Percentiles rank a stretch among this genome's conserved stretches.
These are phyloP conservation scores for Phialocephala subalpina DNA, from an alignment of 2,329 filamentous ascomycete genomes.

Conservation along the genomic window DNA sequence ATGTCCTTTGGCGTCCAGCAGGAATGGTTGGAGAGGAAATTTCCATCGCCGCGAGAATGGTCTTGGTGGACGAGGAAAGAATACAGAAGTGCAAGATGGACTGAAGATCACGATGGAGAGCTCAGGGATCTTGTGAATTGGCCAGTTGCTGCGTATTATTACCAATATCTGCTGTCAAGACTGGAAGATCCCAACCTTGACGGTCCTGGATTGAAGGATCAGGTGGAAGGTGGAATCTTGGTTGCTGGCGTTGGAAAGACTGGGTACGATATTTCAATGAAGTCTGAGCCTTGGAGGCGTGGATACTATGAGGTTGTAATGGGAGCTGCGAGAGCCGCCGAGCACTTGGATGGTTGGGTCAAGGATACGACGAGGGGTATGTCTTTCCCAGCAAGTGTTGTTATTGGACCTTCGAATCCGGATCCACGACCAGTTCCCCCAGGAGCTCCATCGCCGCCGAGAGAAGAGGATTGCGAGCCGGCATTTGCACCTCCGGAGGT, in stretches of 20 bases:
- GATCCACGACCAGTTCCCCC: slow-evolving; percentile 76
- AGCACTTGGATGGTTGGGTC: slow-evolving; percentile 83
- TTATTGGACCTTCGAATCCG: slow-evolving; percentile 86
- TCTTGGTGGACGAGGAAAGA: slow-evolving; percentile 72
- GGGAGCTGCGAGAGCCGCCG: slow-evolving; percentile 76
- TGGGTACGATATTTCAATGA: slow-evolving; percentile 51
- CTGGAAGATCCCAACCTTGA: slow-evolving; percentile 76
- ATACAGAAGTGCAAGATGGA: slow-evolving; percentile 61
- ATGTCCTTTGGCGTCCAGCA: slow-evolving; percentile 73
- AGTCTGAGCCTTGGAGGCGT: slow-evolving; percentile 83
- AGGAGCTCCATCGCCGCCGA: slow-evolving; percentile 68
- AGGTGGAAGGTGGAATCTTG: slow-evolving; percentile 60
- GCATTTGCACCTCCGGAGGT: slow-evolving; percentile 76
- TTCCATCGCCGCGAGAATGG: slow-evolving; percentile 88
- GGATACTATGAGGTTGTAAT: slow-evolving; percentile 88
- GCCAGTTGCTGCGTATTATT: slow-evolving; percentile 68
- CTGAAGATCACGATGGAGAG: slow-evolving; percentile 33
- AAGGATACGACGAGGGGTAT: slow-evolving; percentile 70
- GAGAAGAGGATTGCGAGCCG: slow-evolving; percentile 77
- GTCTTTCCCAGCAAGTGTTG: slow-evolving; percentile 75
- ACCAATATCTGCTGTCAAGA: slow-evolving; percentile 66
- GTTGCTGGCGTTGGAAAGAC: slow-evolving; percentile 63
- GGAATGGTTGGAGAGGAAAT: slow-evolving; percentile 77
- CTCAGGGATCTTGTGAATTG: slow-evolving; percentile 59
- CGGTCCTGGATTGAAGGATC: slow-evolving; percentile 65